These are phyloP conservation scores for Cornus kousa DNA, from an alignment of 148 eudicot species.

Conservation along the genomic window DNA sequence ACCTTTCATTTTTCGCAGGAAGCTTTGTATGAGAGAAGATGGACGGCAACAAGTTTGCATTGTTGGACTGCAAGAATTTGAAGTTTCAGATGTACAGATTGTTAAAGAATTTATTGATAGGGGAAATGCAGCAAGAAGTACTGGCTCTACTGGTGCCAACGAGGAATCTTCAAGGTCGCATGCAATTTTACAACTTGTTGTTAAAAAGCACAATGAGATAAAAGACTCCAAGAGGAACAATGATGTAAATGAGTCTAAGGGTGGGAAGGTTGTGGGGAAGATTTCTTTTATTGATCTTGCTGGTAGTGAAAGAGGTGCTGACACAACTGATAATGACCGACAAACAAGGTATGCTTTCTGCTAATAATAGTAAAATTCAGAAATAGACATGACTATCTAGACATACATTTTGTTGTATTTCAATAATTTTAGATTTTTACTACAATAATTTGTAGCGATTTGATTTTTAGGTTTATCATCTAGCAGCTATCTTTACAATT, in stretches of 20 bases:
- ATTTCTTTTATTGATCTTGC: conserved; percentile 98
- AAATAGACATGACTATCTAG: not conserved
- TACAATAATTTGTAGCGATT: too few relatives aligned
- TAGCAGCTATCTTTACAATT: too few relatives aligned
- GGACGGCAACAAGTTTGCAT: conserved; percentile 98
- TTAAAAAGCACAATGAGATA: conserved; percentile 80
- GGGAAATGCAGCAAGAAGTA: conserved; percentile 87
- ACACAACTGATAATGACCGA: conserved; percentile 96
- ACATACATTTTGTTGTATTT: too few relatives aligned
- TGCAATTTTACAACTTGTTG: conserved; percentile 95
- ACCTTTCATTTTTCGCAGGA: conserved; percentile 38
- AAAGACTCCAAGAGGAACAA: conserved; percentile 70
- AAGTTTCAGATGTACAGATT: conserved; percentile 94
- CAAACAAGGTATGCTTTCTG: conserved; percentile 71
- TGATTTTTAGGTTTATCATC: too few relatives aligned
- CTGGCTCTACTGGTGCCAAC: conserved; percentile 98
- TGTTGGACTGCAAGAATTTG: conserved; percentile 97
- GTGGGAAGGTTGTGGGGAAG: conserved; percentile 86
- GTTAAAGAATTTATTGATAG: conserved; percentile 94
- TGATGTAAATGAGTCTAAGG: conserved; percentile 70
- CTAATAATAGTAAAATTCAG: too few relatives aligned
- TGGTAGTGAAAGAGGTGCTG: conserved; percentile 99
- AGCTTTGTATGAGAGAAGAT: conserved; percentile 96
- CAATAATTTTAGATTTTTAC: too few relatives aligned
- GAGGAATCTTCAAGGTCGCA: conserved; percentile 99